Conservation (phyloP, 2,329 filamentous ascomycete genomes). For the Pseudogymnoascus sp. region DNA sequence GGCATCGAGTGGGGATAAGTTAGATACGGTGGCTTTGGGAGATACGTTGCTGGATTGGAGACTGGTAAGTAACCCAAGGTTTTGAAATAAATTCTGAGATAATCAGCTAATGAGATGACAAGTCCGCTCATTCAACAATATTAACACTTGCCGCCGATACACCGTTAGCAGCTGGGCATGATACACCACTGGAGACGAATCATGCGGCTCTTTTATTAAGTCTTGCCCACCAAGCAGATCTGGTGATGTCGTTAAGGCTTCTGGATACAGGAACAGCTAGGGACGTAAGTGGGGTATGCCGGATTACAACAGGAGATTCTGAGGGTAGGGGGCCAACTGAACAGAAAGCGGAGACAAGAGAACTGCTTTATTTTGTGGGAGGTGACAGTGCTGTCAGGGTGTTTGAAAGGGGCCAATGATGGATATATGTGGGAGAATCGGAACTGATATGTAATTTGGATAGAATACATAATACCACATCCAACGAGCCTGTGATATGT, state of each 20-base stretch:
- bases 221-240: constrained; percentile 67
- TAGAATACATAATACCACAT: constrained; percentile 8
- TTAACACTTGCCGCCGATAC: constrained; percentile 66
- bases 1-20: constrained; percentile 45
- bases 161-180: constrained; percentile 56
- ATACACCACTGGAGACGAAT: constrained; percentile 61
- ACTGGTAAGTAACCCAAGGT: constrained; percentile 45
- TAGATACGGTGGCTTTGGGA: constrained; percentile 41
- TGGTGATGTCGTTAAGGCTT: constrained; percentile 63
- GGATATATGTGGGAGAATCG: constrained; percentile 9
- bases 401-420: constrained; percentile 70
- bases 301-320: constrained; percentile 56
- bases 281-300: constrained; percentile 83
- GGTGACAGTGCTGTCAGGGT: constrained; percentile 74
- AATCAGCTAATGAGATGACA: constrained; percentile 25
- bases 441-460: background rate
- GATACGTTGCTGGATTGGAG: constrained; percentile 53
- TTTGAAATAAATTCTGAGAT: background rate
- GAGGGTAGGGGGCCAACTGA: constrained; percentile 26
- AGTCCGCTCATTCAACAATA: constrained; percentile 60
- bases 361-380: constrained; percentile 74
- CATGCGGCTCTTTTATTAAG: constrained; percentile 65
- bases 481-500: background rate
- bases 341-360: constrained; percentile 48
- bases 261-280: constrained; percentile 83